Conservation (phyloP, 768 basidiomycete genomes). For the Peribolospora baueri region DNA sequence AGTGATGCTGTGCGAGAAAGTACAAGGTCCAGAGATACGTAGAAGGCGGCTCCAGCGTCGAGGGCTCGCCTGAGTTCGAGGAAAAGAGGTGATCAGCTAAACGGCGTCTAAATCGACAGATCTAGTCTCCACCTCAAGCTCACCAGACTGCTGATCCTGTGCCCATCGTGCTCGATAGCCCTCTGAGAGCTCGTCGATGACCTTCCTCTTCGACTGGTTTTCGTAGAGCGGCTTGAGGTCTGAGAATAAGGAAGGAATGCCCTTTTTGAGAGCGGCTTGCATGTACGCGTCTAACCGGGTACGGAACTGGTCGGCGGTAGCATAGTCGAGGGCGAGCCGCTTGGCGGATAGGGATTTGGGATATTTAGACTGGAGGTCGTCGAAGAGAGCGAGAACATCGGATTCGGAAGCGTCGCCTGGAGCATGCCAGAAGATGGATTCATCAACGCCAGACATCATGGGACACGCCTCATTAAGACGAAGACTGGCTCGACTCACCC, state of each 20-base stretch:
- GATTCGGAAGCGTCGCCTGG: not conserved
- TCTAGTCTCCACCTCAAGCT: slow-evolving; percentile 12
- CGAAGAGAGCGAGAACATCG: slow-evolving; percentile 33
- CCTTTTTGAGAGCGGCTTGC: slow-evolving; percentile 43
- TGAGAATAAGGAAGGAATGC: slow-evolving; percentile 76
- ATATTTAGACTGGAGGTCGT: slow-evolving; percentile 34
- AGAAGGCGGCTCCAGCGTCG: slow-evolving; percentile 36
- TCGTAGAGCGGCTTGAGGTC: slow-evolving; percentile 67
- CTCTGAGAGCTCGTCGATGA: slow-evolving; percentile 47
- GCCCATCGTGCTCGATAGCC: slow-evolving; percentile 22
- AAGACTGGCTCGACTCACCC: slow-evolving; percentile 24
- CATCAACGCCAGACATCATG: not conserved
- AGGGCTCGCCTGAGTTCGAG: slow-evolving; percentile 3
- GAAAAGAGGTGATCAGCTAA: not conserved
- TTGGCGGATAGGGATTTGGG: slow-evolving; percentile 46
- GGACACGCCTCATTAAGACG: not conserved
- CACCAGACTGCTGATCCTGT: slow-evolving; percentile 6
- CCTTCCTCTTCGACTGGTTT: slow-evolving; percentile 37
- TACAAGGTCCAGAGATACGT: slow-evolving; percentile 85
- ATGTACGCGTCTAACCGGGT: slow-evolving; percentile 43
- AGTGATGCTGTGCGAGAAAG: slow-evolving; percentile 76
- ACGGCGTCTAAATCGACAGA: slow-evolving; percentile 8
- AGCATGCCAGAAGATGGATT: not conserved
- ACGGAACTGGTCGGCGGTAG: slow-evolving; percentile 42
- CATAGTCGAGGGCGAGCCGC: slow-evolving; percentile 38